Base-by-base conservation (phyloP, 257 asterid species). In the Solanum gandarillasii region DNA sequence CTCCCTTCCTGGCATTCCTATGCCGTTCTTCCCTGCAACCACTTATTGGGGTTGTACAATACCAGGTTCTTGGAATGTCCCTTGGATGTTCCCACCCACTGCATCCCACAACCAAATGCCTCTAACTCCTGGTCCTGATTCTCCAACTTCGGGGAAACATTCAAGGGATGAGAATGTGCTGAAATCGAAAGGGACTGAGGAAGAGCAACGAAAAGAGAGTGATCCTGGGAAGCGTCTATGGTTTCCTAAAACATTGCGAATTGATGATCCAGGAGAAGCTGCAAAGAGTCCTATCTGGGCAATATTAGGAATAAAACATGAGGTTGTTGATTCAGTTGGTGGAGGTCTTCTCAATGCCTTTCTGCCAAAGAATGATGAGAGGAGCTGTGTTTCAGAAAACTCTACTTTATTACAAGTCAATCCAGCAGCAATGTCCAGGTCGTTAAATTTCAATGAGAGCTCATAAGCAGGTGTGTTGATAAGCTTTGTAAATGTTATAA, bases 221-320 rank as follows among this genome's bases (percentile, higher is more conserved):
- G 87, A 91, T 83, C 83, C 92, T 1, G 96, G 89, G 87, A 95
- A 89, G 87, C 84, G 92, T 88, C 84, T 95, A 55, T 95, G 97
- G 98, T 91, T 92, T 73, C 99, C 98, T 4, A 96, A 95, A 90
- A 94, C 98, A 0, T 83, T 94, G 89, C 92, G 98, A 68, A 92
- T 96, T 34, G 93, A 91, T 72, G 97, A 94, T 68, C 98, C 96
- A 3, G 95, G 86, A 83, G 96, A 94, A 86, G 95, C 96, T 84
- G 94, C 98, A 43, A 95, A 89, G 93, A 96, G 96, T 89, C 95
- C 98, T 36, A 95, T 95, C 88, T 95, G 98, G 98, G 92, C 92
- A 32, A 91, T 95, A 3, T 85, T 96, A 38, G 98, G 98, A 41
- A 94, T 93, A 81, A 93, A 91, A 87, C 86, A 91, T 10, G 95